Evolutionary conservation across 805 yeast genomes (phyloP).

Genomic region (Teunomyces aglyptinius): DNA sequence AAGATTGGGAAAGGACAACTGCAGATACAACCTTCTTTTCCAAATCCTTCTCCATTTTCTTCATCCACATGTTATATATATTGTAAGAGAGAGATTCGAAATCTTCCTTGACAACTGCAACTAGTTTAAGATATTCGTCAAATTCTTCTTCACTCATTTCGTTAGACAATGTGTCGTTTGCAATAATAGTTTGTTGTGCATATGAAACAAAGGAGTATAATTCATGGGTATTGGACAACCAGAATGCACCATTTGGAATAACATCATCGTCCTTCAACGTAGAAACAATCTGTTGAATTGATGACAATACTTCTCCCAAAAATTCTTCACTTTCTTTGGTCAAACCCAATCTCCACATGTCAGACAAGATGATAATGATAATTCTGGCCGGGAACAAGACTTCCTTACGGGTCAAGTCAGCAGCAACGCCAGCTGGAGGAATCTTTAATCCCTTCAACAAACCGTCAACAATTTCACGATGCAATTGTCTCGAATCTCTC

Average conservation of each 20-base stretch:
- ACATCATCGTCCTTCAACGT: constrained; percentile 81
- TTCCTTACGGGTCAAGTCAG: constrained; percentile 81
- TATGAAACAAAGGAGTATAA: constrained; percentile 90
- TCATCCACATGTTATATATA: constrained; percentile 96
- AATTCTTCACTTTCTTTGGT: constrained; percentile 90
- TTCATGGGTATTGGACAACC: constrained; percentile 96
- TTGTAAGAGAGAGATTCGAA: constrained; percentile 90
- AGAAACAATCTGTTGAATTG: constrained; percentile 81
- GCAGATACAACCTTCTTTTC: constrained; percentile 95
- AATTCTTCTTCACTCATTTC: constrained; percentile 91
- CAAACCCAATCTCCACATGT: constrained; percentile 97
- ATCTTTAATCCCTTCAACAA: constrained; percentile 79
- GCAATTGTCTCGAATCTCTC: constrained; percentile 69
- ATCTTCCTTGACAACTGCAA: constrained; percentile 90
- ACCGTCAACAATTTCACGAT: constrained; percentile 83
- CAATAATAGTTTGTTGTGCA: constrained; percentile 89
- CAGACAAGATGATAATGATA: constrained; percentile 85
- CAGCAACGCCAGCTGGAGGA: constrained; percentile 83
- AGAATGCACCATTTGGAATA: constrained; percentile 90
- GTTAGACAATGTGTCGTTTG: constrained; percentile 72
- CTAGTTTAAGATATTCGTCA: constrained; percentile 82
- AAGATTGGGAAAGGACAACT: constrained; percentile 87
- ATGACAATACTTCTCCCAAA: constrained; percentile 82
- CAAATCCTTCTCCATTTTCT: constrained; percentile 84
- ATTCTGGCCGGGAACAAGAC: constrained; percentile 95